Conservation (phyloP, 768 basidiomycete genomes). For the Crassisporium funariophilum region DNA sequence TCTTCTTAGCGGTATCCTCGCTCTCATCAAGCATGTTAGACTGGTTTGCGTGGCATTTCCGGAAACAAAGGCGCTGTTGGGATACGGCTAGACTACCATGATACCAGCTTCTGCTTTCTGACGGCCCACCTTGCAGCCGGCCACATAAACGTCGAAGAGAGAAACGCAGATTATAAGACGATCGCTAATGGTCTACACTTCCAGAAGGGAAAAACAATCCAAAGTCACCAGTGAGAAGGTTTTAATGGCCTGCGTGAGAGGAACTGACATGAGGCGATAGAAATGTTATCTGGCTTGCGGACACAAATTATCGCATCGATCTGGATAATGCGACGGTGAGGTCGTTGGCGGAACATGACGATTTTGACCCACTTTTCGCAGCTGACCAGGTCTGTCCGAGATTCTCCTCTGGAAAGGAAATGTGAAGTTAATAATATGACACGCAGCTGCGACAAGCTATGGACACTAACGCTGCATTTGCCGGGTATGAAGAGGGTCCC, state of each 20-base stretch:
- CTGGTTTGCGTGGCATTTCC: conserved; percentile 90
- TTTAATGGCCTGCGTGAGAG: conserved; percentile 2
- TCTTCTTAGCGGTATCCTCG: not conserved
- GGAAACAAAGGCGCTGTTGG: conserved; percentile 98
- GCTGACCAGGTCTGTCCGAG: conserved; percentile 92
- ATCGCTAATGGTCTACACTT: conserved; percentile 86
- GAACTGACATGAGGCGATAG: conserved; percentile 40
- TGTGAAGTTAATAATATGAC: no score
- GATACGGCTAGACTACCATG: conserved; percentile 88
- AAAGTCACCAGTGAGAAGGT: conserved; percentile 80
- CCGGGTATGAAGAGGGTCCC: conserved; percentile 86
- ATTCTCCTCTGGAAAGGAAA: no score
- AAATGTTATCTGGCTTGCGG: conserved; percentile 91
- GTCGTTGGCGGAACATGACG: conserved; percentile 59
- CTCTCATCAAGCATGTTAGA: conserved; percentile 42
- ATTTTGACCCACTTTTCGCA: conserved; percentile 72
- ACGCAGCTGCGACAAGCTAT: conserved; percentile 82
- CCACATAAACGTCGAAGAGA: conserved; percentile 84
- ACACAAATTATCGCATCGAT: conserved; percentile 94
- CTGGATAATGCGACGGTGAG: conserved; percentile 83
- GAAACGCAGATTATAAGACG: conserved; percentile 90
- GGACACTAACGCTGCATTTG: conserved; percentile 72
- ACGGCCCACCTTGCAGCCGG: conserved; percentile 98
- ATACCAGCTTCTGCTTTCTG: conserved; percentile 92
- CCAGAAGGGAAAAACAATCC: conserved; percentile 84